Evolutionary conservation across 2,329 filamentous ascomycete genomes (phyloP).

Genomic region (Coniochaeta prunicola): DNA sequence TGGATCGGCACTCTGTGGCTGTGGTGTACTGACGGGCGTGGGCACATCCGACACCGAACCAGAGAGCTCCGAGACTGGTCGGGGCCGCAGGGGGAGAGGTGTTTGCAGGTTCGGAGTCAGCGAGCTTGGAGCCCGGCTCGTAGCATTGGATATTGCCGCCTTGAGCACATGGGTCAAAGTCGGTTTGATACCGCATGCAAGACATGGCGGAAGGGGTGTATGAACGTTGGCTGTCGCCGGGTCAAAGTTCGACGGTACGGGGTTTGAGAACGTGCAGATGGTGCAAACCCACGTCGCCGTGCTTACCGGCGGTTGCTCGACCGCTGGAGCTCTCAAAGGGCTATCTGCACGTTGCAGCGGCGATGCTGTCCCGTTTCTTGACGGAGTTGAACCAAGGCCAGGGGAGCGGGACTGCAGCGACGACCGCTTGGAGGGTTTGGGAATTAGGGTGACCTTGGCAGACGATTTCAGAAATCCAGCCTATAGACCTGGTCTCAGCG

Average conservation of each 20-base stretch:
- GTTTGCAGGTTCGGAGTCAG: conserved; percentile 13
- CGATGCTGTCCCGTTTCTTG: conserved; percentile 38
- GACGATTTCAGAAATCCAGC: conserved; percentile 94
- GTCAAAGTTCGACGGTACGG: conserved; percentile 89
- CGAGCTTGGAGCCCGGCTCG: conserved; percentile 39
- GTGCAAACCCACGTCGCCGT: conserved; percentile 89
- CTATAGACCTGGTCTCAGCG: conserved; percentile 29
- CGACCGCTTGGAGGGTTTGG: conserved; percentile 67
- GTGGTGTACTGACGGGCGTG: conserved; percentile 8
- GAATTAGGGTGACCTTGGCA: conserved; percentile 81
- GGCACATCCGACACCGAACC: background rate
- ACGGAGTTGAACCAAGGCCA: conserved; percentile 35
- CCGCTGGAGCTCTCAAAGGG: conserved; percentile 31
- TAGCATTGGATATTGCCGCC: conserved; percentile 71
- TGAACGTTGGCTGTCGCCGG: conserved; percentile 70
- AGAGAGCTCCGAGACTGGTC: conserved; percentile 9
- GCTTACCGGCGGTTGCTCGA: conserved; percentile 41
- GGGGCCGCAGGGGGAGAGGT: conserved; percentile 23
- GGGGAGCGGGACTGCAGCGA: conserved; percentile 49
- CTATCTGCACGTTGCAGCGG: conserved; percentile 36
- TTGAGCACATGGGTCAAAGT: conserved; percentile 76
- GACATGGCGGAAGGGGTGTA: conserved; percentile 76
- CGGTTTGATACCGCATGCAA: conserved; percentile 92
- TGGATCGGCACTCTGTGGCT: conserved; percentile 16
- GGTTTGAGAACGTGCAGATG: conserved; percentile 93